Percentiles rank a stretch among this genome's conserved stretches.
Evolutionary conservation across 371 early-diverging fungal species (phyloP).

Genomic region (Mucor ambiguus): DNA sequence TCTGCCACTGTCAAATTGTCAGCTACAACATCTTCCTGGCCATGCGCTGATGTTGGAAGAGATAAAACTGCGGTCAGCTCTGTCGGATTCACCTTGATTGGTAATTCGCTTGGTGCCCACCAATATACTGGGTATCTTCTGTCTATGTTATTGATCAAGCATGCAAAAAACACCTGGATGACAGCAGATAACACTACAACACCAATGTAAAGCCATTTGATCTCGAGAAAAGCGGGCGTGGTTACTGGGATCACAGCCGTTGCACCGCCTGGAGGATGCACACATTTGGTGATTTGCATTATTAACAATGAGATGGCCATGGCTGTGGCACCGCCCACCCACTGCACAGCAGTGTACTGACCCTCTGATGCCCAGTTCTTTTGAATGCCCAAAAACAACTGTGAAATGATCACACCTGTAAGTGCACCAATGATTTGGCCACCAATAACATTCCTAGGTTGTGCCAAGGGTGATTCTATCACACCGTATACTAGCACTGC

Average conservation of each 20-base stretch:
- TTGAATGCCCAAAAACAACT: conserved; percentile 55
- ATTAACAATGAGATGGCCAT: conserved; percentile 65
- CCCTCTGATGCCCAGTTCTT: conserved; percentile 27
- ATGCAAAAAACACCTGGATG: conserved; percentile 60
- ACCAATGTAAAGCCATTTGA: conserved; percentile 67
- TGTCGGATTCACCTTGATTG: conserved; percentile 16
- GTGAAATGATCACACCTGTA: conserved; percentile 63
- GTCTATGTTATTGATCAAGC: conserved; percentile 70
- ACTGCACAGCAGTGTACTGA: conserved; percentile 47
- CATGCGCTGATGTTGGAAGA: background rate
- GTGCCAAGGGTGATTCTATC: conserved; percentile 73
- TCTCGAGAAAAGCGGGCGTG: conserved; percentile 38
- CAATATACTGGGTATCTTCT: conserved; percentile 72
- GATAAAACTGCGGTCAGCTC: conserved; percentile 11
- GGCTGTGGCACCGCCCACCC: conserved; percentile 70
- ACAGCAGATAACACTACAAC: conserved; percentile 54
- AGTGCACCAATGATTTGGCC: conserved; percentile 70
- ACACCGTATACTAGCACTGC: conserved; percentile 74
- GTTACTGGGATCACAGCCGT: conserved; percentile 69
- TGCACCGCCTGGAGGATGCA: conserved; percentile 79
- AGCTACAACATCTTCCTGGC: conserved; percentile 2
- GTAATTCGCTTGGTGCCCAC: conserved; percentile 47
- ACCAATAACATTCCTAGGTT: conserved; percentile 67
- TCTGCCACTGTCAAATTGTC: conserved; percentile 9
- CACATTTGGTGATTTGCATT: conserved; percentile 72